Evolutionary conservation across 768 basidiomycete genomes (phyloP).

Genomic region (Mycena crocata): DNA sequence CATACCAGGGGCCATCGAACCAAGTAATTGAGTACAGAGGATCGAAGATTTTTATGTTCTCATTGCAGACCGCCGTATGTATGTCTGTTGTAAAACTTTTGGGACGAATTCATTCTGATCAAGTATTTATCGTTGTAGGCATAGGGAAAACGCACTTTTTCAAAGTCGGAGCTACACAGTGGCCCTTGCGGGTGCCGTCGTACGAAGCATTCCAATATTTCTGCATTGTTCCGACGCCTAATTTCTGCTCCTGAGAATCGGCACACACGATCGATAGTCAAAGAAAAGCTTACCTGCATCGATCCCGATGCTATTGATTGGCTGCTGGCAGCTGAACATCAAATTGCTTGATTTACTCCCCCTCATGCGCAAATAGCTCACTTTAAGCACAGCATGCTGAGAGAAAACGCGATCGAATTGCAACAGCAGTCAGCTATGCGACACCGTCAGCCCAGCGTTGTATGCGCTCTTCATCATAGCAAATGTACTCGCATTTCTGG

Average conservation of each 20-base stretch:
- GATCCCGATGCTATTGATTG: not conserved
- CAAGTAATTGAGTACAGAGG: slow-evolving; percentile 32
- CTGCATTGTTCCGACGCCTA: not conserved
- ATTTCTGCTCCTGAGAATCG: not conserved
- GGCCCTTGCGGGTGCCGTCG: not conserved
- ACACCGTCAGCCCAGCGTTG: not conserved
- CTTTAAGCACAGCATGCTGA: slow-evolving; percentile 44
- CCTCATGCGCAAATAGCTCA: slow-evolving; percentile 9
- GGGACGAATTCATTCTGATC: not conserved
- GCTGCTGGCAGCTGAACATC: slow-evolving; percentile 10
- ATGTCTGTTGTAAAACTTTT: slow-evolving; percentile 26
- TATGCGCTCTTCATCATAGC: not conserved
- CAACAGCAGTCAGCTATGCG: slow-evolving; percentile 39
- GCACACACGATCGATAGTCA: not conserved
- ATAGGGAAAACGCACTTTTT: not conserved
- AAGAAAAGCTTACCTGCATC: slow-evolving; percentile 12
- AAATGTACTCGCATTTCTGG: slow-evolving; percentile 31
- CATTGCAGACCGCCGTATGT: slow-evolving; percentile 38
- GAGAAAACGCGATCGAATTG: slow-evolving; percentile 39
- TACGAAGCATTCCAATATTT: slow-evolving; percentile 1
- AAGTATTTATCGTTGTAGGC: not conserved
- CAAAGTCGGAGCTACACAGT: not conserved
- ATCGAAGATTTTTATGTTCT: slow-evolving; percentile 35
- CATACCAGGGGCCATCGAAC: slow-evolving; percentile 36
- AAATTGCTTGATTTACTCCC: not conserved